A percentile compares a stretch with the other conserved stretches of the same genome.
Conservation (phyloP, 805 yeast species). For the Grigorovia yakushimaensis region DNA sequence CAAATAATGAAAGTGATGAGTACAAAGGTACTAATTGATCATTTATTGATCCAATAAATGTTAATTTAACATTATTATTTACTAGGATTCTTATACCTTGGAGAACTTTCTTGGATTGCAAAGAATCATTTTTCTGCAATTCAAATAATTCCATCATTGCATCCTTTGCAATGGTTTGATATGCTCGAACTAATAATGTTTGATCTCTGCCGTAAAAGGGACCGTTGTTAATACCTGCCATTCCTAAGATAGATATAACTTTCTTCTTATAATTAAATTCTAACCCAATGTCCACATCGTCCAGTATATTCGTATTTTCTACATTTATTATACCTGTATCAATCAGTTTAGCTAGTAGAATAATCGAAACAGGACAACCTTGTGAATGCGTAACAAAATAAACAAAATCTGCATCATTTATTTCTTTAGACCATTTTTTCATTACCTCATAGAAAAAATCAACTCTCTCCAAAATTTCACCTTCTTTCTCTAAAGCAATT, state of each 20-base stretch:
- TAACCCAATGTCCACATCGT: constrained; percentile 8
- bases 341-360: constrained; percentile 63
- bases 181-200: constrained; percentile 73
- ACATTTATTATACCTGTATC: constrained; percentile 42
- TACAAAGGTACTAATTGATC: constrained; percentile 92
- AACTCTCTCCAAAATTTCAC: constrained; percentile 79
- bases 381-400: constrained; percentile 92
- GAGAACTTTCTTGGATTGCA: constrained; percentile 61
- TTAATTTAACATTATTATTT: constrained; percentile 61
- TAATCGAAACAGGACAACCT: constrained; percentile 86
- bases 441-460: constrained; percentile 67
- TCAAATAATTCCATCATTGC: constrained; percentile 81
- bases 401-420: constrained; percentile 68
- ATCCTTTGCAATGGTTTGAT: constrained; percentile 81
- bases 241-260: constrained; percentile 65
- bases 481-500: constrained; percentile 90
- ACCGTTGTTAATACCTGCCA: constrained; percentile 95
- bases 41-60: constrained; percentile 81
- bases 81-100: constrained; percentile 58
- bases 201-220: constrained; percentile 92
- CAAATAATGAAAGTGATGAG: constrained; percentile 74
- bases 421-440: constrained; percentile 48
- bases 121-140: constrained; percentile 66
- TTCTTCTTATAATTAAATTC: constrained; percentile 23
- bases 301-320: constrained; percentile 20